phyloP scores from a whole-genome alignment of 108 stramenopile species.

The Nannochloropsis granulata region DNA sequence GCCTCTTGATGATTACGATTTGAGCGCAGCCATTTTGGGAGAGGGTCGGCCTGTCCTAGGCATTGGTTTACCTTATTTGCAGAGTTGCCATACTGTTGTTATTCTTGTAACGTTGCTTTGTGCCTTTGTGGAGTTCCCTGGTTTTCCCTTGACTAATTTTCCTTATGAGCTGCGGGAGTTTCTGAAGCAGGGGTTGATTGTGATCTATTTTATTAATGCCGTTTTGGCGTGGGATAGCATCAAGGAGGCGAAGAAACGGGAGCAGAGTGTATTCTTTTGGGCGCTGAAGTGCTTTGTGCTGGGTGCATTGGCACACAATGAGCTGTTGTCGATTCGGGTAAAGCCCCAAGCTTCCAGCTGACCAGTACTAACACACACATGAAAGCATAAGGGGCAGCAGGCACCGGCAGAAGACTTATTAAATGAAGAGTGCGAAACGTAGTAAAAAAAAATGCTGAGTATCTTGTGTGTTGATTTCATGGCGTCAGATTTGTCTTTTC shows the following conservation, averaged over 20 bases:
- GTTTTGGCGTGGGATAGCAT: constrained; percentile 1
- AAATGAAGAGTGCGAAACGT: not conserved
- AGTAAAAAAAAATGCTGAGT: not conserved
- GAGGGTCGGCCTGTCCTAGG: constrained; percentile 30
- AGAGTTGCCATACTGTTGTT: constrained; percentile 35
- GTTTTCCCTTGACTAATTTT: constrained; percentile 35
- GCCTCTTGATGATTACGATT: constrained; percentile 2
- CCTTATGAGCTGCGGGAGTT: constrained; percentile 35
- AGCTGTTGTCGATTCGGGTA: constrained; percentile 14
- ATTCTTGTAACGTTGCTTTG: constrained; percentile 16
- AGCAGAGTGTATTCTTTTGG: constrained; percentile 17
- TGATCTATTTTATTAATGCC: constrained; percentile 8
- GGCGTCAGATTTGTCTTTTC: not conserved
- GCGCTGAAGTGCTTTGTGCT: constrained; percentile 16
- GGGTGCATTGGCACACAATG: constrained; percentile 23
- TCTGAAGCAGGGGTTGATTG: constrained; percentile 23
- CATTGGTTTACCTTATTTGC: constrained; percentile 35
- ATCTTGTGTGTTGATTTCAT: not conserved
- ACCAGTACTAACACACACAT: too few species aligned
- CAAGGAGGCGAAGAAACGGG: not conserved
- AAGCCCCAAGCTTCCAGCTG: not conserved
- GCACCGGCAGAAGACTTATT: not conserved
- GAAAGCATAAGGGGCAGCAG: too few species aligned
- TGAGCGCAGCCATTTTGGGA: constrained; percentile 7
- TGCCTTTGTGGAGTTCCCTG: constrained; percentile 24